phyloP scores from a whole-genome alignment of 2,329 filamentous ascomycete species.

The Claviceps digitariae region DNA sequence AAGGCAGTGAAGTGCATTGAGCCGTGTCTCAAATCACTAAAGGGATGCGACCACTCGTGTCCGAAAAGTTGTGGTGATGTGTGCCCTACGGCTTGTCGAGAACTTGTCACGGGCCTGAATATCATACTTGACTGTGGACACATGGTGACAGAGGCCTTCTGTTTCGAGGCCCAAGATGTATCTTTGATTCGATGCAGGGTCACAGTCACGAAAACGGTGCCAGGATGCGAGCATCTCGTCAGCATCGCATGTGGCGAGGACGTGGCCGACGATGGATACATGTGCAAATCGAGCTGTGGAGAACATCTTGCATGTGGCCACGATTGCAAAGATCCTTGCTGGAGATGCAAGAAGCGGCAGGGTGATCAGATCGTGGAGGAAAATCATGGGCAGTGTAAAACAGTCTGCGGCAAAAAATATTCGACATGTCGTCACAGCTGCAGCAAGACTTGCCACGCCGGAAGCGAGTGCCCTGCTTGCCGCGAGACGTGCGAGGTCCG shows the following conservation, averaged over 20 bases:
- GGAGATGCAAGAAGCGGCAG: slow-evolving; percentile 28
- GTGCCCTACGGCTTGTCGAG: background rate
- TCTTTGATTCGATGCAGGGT: slow-evolving; percentile 33
- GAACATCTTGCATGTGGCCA: slow-evolving; percentile 42
- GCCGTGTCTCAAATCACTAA: slow-evolving; percentile 26
- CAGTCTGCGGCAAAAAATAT: slow-evolving; percentile 34
- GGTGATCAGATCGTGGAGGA: slow-evolving; percentile 14
- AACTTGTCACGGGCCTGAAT: background rate
- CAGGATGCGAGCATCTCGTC: slow-evolving; percentile 41
- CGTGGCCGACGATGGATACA: slow-evolving; percentile 25
- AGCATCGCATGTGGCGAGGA: slow-evolving; percentile 35
- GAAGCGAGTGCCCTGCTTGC: slow-evolving; percentile 33
- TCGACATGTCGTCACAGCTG: slow-evolving; percentile 46
- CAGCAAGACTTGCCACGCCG: slow-evolving; percentile 35
- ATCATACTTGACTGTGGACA: slow-evolving; percentile 1
- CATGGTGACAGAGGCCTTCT: slow-evolving; percentile 12
- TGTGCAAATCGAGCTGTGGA: slow-evolving; percentile 36
- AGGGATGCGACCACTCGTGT: slow-evolving; percentile 23
- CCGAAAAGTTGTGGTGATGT: background rate
- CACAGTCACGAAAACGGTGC: slow-evolving; percentile 32
- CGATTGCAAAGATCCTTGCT: slow-evolving; percentile 35
- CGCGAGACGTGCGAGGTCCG: slow-evolving; percentile 34
- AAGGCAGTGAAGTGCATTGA: slow-evolving; percentile 30
- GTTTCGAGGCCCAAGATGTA: slow-evolving; percentile 30
- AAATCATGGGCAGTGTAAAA: slow-evolving; percentile 34